Evolutionary conservation across 2,329 filamentous ascomycete species (phyloP).

Genomic region (Sarocladium brachiariae): DNA sequence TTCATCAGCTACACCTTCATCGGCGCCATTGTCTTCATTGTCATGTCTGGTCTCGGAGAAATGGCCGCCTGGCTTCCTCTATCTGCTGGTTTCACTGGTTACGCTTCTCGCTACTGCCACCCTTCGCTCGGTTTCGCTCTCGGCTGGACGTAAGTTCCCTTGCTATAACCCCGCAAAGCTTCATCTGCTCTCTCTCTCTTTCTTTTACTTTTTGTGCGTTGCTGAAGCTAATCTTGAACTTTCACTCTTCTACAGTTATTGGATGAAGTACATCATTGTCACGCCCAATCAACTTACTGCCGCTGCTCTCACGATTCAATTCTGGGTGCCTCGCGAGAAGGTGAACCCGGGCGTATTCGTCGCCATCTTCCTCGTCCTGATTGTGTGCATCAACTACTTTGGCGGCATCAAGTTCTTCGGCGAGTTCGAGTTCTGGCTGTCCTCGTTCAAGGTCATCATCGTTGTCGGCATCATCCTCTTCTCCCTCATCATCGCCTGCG

Average conservation of each 20-base stretch:
- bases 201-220: too few relatives aligned
- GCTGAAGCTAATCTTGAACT: neutral
- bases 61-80: constrained; percentile 81
- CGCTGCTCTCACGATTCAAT: constrained; percentile 69
- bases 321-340: constrained; percentile 59
- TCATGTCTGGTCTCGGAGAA: constrained; percentile 76
- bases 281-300: constrained; percentile 82
- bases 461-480: constrained; percentile 68
- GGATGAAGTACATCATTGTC: constrained; percentile 77
- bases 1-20: constrained; percentile 65
- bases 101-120: constrained; percentile 72
- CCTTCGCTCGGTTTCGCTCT: constrained; percentile 74
- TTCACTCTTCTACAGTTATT: constrained; percentile 35
- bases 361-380: constrained; percentile 57
- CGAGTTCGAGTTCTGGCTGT: constrained; percentile 75
- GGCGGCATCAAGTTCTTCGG: constrained; percentile 65
- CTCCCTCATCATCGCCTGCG: constrained; percentile 63
- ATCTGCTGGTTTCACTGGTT: constrained; percentile 73
- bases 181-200: neutral
- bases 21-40: constrained; percentile 67
- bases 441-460: constrained; percentile 63
- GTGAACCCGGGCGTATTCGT: constrained; percentile 79
- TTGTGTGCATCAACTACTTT: constrained; percentile 58
- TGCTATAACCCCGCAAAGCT: too few relatives aligned
- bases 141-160: constrained; percentile 63